Conservation (phyloP, 1,139 yeast genomes). For the Diutina ranongensis region DNA sequence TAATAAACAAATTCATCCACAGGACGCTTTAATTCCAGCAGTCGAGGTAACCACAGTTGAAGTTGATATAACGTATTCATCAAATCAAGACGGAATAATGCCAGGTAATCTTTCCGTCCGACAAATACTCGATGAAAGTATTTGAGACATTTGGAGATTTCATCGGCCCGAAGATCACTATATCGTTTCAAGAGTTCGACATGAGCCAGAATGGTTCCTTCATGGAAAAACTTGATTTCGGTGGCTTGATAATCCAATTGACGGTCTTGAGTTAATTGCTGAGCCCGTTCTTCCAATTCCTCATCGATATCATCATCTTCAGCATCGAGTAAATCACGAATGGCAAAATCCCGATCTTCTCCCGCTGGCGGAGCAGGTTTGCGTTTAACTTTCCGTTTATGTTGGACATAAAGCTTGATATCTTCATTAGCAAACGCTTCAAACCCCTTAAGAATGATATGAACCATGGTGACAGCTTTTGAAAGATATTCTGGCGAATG, state of each 20-base stretch:
- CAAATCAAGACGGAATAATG: conserved; percentile 66
- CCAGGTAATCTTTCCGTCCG: conserved; percentile 43
- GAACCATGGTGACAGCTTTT: conserved; percentile 55
- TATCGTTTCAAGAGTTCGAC: conserved; percentile 41
- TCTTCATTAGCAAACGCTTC: conserved; percentile 59
- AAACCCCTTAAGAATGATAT: conserved; percentile 53
- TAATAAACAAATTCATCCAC: conserved; percentile 57
- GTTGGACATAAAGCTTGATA: conserved; percentile 41
- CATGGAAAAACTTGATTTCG: conserved; percentile 30
- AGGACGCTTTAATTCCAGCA: conserved; percentile 37
- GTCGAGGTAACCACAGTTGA: conserved; percentile 20
- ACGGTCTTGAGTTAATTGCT: conserved; percentile 28
- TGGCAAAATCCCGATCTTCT: conserved; percentile 7
- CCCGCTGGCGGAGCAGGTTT: neutral
- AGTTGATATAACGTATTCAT: conserved; percentile 31
- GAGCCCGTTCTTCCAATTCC: conserved; percentile 30
- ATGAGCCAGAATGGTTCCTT: conserved; percentile 38
- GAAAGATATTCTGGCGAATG: conserved; percentile 56
- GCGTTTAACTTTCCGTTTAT: conserved; percentile 22
- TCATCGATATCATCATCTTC: conserved; percentile 25
- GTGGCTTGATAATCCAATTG: conserved; percentile 37
- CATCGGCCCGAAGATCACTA: conserved; percentile 48
- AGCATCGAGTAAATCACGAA: conserved; percentile 18
- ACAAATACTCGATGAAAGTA: conserved; percentile 68
- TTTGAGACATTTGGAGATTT: conserved; percentile 52